phyloP scores from a whole-genome alignment of 352 stramenopile genomes.

The Globisporangium mamillatum region DNA sequence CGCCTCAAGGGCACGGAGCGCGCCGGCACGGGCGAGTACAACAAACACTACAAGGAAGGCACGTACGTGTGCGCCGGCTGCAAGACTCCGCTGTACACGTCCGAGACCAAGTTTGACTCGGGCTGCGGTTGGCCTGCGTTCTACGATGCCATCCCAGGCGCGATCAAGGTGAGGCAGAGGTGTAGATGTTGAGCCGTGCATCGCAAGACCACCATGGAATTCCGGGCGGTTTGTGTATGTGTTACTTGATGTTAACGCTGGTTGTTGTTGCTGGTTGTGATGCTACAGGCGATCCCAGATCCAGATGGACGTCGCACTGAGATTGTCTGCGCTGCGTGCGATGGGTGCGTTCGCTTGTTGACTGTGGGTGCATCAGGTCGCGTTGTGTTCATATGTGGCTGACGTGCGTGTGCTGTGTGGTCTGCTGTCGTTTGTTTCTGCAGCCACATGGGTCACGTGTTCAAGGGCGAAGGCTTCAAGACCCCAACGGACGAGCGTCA shows the following conservation, averaged over 20 bases:
- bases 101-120: conserved; percentile 88
- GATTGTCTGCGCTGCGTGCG: conserved; percentile 88
- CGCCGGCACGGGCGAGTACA: conserved; percentile 85
- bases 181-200: not conserved
- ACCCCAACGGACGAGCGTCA: conserved; percentile 86
- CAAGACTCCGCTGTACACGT: conserved; percentile 86
- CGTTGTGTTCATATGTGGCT: not conserved
- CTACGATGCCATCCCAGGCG: conserved; percentile 86
- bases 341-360: conserved; percentile 42
- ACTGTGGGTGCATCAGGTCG: not conserved
- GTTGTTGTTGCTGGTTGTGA: not conserved
- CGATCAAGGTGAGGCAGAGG: conserved; percentile 58
- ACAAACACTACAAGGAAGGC: conserved; percentile 83
- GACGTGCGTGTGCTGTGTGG: not conserved
- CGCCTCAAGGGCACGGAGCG: conserved; percentile 90
- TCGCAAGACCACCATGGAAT: not conserved
- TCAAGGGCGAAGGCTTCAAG: conserved; percentile 87
- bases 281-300: conserved; percentile 53
- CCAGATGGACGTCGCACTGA: conserved; percentile 74
- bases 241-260: too few species aligned
- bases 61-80: conserved; percentile 88
- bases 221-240: not conserved
- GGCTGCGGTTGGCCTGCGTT: conserved; percentile 90
- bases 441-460: conserved; percentile 91
- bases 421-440: conserved; percentile 8